These are phyloP conservation scores for Dalbergia cultrata DNA, from an alignment of 306 rosid genomes.

Conservation along the genomic window DNA sequence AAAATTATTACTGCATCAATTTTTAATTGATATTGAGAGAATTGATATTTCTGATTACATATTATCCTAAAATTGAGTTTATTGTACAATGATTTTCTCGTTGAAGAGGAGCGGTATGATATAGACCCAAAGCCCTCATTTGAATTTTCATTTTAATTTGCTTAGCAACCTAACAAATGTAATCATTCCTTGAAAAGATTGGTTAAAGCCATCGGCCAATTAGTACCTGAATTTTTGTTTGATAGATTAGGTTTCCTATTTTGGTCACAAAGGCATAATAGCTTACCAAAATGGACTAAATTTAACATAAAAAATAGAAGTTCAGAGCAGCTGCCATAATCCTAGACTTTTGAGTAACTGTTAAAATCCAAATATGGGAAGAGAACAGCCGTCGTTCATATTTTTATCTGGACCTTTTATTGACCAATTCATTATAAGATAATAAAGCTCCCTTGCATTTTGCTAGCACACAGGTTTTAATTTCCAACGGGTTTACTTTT, in stretches of 20 bases:
- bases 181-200: neutral
- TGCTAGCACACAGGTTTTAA: neutral
- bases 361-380: neutral
- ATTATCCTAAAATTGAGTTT: too few species aligned
- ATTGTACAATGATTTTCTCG: neutral
- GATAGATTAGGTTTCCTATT: neutral
- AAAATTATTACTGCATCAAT: too few species aligned
- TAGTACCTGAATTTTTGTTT: neutral
- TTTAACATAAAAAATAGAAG: neutral
- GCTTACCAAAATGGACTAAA: slow-evolving; percentile 17
- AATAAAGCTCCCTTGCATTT: neutral
- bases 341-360: neutral
- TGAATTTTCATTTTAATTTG: neutral
- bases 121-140: neutral
- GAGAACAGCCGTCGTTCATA: neutral
- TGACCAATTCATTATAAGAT: too few species aligned
- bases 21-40: too few species aligned
- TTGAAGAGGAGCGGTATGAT: neutral
- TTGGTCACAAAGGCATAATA: neutral
- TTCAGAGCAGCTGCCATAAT: neutral
- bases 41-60: too few species aligned
- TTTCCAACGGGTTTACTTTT: neutral
- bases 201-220: neutral
- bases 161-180: slow-evolving; percentile 7
- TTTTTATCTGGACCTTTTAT: neutral